Evolutionary conservation across 345 rosid genomes (phyloP).

Genomic region (rapeseed (Brassica napus)): DNA sequence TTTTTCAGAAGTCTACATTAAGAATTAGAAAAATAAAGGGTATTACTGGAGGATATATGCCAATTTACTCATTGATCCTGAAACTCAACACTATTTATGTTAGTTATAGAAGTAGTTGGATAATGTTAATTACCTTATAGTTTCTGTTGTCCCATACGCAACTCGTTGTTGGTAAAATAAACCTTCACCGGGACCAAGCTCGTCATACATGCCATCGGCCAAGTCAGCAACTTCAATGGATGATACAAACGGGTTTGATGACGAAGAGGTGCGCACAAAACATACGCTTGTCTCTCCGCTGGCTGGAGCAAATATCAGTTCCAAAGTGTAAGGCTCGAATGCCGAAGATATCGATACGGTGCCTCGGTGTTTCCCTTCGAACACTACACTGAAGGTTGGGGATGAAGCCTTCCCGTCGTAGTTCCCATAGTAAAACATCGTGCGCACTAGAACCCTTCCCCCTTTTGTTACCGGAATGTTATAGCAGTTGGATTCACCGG

Average conservation of each 20-base stretch:
- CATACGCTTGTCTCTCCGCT: constrained; percentile 29
- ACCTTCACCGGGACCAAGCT: constrained; percentile 32
- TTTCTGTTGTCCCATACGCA: constrained; percentile 3
- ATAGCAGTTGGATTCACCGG: constrained; percentile 34
- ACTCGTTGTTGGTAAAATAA: constrained; percentile 13
- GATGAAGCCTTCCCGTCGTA: constrained; percentile 23
- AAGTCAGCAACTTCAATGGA: constrained; percentile 33
- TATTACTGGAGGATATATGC: neutral
- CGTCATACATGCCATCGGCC: constrained; percentile 18
- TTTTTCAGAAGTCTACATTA: neutral
- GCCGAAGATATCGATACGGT: neutral
- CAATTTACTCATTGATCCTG: neutral
- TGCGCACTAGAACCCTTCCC: constrained; percentile 19
- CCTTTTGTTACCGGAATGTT: constrained; percentile 28
- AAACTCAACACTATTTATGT: neutral
- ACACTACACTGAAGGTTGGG: constrained; percentile 19
- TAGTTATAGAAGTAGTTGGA: neutral
- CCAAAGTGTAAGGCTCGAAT: neutral
- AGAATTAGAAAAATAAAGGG: neutral
- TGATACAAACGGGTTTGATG: constrained; percentile 35
- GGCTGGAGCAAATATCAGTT: constrained; percentile 27
- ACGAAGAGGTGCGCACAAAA: constrained; percentile 26
- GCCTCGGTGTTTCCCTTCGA: constrained; percentile 27
- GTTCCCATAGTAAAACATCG: constrained; percentile 34
- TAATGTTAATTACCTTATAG: constrained; percentile 4